These are phyloP conservation scores for Poterioochromonas sp. DNA, from an alignment of 352 stramenopile genomes.

Conservation along the genomic window DNA sequence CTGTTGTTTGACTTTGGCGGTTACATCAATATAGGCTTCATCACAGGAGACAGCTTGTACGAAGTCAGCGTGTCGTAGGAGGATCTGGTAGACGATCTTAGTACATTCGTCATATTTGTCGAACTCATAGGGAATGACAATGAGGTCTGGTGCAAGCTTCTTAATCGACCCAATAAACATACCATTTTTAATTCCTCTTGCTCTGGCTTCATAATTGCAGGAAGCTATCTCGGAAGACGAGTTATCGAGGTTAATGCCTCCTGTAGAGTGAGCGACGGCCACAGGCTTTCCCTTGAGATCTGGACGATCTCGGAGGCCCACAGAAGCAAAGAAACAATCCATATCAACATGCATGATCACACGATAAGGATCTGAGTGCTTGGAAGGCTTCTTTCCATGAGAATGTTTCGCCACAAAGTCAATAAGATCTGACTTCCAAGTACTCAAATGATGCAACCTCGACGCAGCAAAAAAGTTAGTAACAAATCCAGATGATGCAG, in stretches of 20 bases:
- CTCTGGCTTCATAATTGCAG: constrained; percentile 14
- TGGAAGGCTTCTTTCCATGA: not conserved
- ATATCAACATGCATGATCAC: constrained; percentile 25
- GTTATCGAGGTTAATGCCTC: not conserved
- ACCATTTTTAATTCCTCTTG: not conserved
- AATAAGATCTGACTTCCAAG: not conserved
- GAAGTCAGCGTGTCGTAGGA: not conserved
- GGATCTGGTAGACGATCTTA: not conserved
- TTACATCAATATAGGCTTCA: constrained; percentile 19
- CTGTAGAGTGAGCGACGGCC: not conserved
- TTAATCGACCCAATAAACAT: not conserved
- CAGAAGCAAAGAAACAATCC: constrained; percentile 30
- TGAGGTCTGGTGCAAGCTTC: not conserved
- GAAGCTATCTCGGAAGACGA: not conserved
- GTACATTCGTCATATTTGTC: constrained; percentile 2
- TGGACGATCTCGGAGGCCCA: not conserved
- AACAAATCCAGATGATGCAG: no score
- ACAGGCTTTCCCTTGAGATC: not conserved
- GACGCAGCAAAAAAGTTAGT: not conserved
- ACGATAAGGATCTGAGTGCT: not conserved
- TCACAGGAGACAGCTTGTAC: constrained; percentile 17
- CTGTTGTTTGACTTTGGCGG: not conserved
- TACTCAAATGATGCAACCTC: constrained; percentile 13
- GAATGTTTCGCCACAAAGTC: not conserved
- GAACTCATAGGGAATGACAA: constrained; percentile 27